Conservation (phyloP, 345 rosid genomes). For the Psidium guajava region DNA sequence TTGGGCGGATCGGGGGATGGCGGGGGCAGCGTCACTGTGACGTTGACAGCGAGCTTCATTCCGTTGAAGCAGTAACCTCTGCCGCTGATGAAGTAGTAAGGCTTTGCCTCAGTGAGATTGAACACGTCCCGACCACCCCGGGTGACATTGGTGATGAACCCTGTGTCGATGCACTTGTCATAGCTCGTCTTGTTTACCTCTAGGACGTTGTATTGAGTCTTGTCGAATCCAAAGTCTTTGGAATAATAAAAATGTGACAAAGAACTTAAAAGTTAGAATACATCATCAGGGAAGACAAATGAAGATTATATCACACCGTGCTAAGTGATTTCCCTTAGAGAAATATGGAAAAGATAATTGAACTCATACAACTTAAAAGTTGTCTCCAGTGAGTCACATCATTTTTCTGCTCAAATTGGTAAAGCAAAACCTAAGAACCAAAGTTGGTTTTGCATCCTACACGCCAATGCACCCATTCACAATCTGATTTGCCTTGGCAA, state of each 20-base stretch:
- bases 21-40: constrained; percentile 5
- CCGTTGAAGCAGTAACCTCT: constrained; percentile 47
- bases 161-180: constrained; percentile 27
- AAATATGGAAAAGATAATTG: no score
- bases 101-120: constrained; percentile 29
- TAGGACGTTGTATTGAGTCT: constrained; percentile 28
- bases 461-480: background rate
- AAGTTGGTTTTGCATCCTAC: background rate
- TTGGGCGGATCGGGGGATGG: background rate
- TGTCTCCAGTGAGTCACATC: background rate
- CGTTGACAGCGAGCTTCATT: constrained; percentile 36
- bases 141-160: constrained; percentile 39
- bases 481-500: background rate
- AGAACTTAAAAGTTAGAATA: background rate
- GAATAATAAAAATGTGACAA: background rate
- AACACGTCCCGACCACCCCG: constrained; percentile 59
- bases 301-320: no score
- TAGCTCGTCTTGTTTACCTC: constrained; percentile 58
- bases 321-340: no score
- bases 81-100: constrained; percentile 53
- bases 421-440: background rate
- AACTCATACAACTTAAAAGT: no score
- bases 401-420: background rate
- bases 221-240: constrained; percentile 36
- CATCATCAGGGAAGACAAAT: background rate